Evolutionary conservation across 1,284 basidiomycete species (phyloP), one percentile per base, ranked within the genome.

Genomic region (Microstroma glucosiphilum): DNA sequence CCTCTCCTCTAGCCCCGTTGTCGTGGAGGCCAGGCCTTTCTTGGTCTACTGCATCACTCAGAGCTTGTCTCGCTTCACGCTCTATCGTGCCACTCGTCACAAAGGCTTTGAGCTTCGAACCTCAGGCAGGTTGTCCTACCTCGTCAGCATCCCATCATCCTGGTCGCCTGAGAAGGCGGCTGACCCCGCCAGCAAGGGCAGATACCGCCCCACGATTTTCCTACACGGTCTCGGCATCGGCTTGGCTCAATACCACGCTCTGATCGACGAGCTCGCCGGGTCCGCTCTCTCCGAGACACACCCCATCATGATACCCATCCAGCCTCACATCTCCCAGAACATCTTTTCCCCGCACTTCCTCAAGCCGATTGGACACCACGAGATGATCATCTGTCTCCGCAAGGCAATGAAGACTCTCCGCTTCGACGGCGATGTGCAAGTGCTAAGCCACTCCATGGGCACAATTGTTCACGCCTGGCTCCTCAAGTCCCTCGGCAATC

Each of bases 381-480:
- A 75, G 55, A 68, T 72, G n/a, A 66, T 70, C 1, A 59, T 57
- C 1, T 59, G 66, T 26, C 63, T 77, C 37, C 67, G 62, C 6
- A 13, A 15, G 15, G 51, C 51, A 2, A 17, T 54, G 51, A 19
- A 25, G 21, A 13, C n/a, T 26, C 26, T 8, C 21, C 21, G 21
- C 13, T 54, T 19, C 21, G 51, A 54, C 13, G 26, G 55, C 25
- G 67, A 75, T 57, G 56, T 77, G 15, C 37, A 62, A 37, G 59
- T 79, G 15, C 59, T 79, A 9, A 73, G 71, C 25, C 77, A 79
- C 66, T 73, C 70, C 19, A 75, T 72, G 63, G 77, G 77, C 40
- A 75, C 76, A 3, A 71, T 76, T 15, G 65, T 72, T 0, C 70
- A 72, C 25, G 62, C 70, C 37, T 77, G 73, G 71, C 64, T 78